Conservation (phyloP, 768 basidiomycete species). For the Rhodosporidiobolus sp. region DNA sequence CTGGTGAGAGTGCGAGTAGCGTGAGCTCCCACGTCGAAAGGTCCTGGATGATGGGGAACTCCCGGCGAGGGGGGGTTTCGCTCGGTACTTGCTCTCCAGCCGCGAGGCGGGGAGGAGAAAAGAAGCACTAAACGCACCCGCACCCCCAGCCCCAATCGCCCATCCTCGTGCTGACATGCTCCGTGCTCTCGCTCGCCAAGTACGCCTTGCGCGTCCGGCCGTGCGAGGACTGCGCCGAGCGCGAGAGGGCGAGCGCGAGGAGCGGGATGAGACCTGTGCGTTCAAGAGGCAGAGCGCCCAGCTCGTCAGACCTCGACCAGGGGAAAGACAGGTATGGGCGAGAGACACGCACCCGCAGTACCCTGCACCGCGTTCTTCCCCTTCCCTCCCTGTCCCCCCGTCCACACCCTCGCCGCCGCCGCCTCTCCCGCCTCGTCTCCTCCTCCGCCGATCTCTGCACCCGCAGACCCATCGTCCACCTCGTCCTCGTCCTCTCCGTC, state of each 20-base stretch:
- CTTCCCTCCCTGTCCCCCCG: not conserved
- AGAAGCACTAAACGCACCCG: constrained; percentile 9
- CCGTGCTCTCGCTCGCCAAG: constrained; percentile 4
- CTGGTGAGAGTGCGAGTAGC: not conserved
- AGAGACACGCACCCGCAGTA: not conserved
- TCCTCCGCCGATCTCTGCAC: not conserved
- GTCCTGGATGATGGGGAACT: too few relatives aligned
- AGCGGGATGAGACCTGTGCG: constrained; percentile 9
- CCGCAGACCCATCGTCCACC: not conserved
- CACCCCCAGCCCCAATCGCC: constrained; percentile 37
- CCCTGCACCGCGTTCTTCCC: constrained; percentile 2
- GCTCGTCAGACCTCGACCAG: too few relatives aligned
- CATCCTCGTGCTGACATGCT: constrained; percentile 31
- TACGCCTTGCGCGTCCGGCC: constrained; percentile 19
- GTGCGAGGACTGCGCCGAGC: not conserved
- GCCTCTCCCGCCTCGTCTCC: not conserved
- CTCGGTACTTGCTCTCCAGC: too few relatives aligned
- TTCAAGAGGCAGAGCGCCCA: too few relatives aligned
- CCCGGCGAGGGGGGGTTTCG: too few relatives aligned
- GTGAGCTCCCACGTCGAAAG: not conserved
- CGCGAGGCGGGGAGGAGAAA: not conserved
- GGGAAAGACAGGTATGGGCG: not conserved
- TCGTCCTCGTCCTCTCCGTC: not conserved
- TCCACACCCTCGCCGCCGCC: not conserved
- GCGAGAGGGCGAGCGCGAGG: not conserved